Evolutionary conservation across 768 basidiomycete genomes (phyloP).

Genomic region (Suillus luteus): DNA sequence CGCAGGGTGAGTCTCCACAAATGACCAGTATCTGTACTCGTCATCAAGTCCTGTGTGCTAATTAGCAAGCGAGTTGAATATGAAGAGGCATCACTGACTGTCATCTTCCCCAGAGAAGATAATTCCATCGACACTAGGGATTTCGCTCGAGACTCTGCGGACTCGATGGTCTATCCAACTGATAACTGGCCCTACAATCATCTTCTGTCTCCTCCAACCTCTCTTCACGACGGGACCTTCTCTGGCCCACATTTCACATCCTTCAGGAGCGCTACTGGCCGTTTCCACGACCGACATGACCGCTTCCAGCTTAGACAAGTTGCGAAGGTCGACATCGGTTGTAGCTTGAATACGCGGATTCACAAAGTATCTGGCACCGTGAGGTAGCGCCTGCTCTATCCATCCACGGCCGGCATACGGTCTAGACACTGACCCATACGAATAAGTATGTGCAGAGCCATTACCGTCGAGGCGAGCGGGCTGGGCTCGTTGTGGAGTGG

Average conservation of each 20-base stretch:
- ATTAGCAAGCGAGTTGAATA: neutral
- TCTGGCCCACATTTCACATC: conserved; percentile 67
- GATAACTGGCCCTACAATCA: conserved; percentile 38
- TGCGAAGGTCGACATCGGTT: conserved; percentile 72
- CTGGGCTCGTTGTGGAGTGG: conserved; percentile 31
- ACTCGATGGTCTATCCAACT: conserved; percentile 71
- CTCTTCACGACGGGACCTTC: conserved; percentile 37
- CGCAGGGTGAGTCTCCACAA: conserved; percentile 77
- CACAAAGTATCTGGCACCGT: conserved; percentile 68
- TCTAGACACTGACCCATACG: conserved; percentile 28
- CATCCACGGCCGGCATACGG: conserved; percentile 54
- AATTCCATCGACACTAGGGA: conserved; percentile 36
- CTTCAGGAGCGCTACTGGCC: conserved; percentile 36
- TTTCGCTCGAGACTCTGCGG: conserved; percentile 51
- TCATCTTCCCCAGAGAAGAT: conserved; percentile 38
- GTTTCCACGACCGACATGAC: conserved; percentile 35
- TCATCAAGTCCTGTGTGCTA: conserved; percentile 59
- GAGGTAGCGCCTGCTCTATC: conserved; percentile 76
- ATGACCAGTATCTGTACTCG: conserved; percentile 82
- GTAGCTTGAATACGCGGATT: conserved; percentile 61
- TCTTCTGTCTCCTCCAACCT: conserved; percentile 32
- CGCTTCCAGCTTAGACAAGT: conserved; percentile 47
- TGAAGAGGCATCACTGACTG: conserved; percentile 34
- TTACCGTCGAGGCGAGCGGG: conserved; percentile 28
- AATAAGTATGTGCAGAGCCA: conserved; percentile 31